Evolutionary conservation across 208 protist species (phyloP).

Genomic region (Novymonas esmeraldas): DNA sequence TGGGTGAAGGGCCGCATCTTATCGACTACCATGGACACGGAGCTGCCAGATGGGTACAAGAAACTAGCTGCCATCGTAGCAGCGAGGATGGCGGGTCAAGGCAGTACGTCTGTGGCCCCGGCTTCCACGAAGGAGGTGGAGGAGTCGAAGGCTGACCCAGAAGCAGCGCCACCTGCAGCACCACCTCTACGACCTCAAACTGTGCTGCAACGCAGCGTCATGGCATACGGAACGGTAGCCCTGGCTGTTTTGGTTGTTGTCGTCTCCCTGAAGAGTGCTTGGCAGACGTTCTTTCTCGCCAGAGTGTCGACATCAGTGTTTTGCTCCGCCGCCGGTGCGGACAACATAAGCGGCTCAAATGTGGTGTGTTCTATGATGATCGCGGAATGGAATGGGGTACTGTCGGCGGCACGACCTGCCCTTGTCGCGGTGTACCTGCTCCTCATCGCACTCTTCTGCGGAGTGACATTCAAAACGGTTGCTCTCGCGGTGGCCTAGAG

Average conservation of each 20-base stretch:
- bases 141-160: background rate
- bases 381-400: conserved; percentile 24
- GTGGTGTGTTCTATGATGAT: conserved; percentile 18
- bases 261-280: conserved; percentile 26
- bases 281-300: conserved; percentile 24
- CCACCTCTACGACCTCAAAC: conserved; percentile 24
- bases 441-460: conserved; percentile 22
- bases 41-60: conserved; percentile 56
- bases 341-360: conserved; percentile 3
- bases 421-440: conserved; percentile 20
- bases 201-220: conserved; percentile 18
- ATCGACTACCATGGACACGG: conserved; percentile 38
- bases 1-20: conserved; percentile 50
- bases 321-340: conserved; percentile 2
- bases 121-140: background rate
- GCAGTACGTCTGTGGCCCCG: background rate
- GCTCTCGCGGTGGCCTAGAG: conserved; percentile 2
- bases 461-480: conserved; percentile 17
- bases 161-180: background rate
- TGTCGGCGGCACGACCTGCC: conserved; percentile 23
- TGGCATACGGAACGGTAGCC: conserved; percentile 29
- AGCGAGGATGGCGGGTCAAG: conserved; percentile 23
- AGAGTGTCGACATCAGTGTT: background rate
- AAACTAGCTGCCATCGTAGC: conserved; percentile 46
- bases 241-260: conserved; percentile 26